Base-by-base conservation (phyloP, 1,284 basidiomycete genomes). In the Boletus calvinii region DNA sequence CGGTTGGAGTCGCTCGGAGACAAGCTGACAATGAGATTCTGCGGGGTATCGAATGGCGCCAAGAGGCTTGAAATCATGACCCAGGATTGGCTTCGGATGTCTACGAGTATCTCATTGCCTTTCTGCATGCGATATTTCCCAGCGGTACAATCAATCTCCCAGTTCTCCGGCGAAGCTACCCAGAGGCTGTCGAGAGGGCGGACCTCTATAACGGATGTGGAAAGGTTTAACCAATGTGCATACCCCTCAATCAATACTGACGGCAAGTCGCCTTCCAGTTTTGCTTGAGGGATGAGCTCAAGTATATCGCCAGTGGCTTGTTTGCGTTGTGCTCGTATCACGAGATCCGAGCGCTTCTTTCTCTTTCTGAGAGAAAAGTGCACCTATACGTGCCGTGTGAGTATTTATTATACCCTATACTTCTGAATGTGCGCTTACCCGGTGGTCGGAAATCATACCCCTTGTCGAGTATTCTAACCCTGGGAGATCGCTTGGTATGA, bases 201-300 rank as follows among this genome's bases (percentile, higher is more conserved):
- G 6, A 51, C 34, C 37, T 51, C 50, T 8, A 51, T 26, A 5
- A 31, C 4, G 18, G 47, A 51, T 1, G 47, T 41, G 7, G 47
- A 22, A 10, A 72, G 47, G 11, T 70, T 56, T 24, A 76, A 54
- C 74, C 75, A 77, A 56, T 76, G 75, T 2, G 61, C 62, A 46
- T 70, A 66, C 12, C 70, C 62, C 3, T 63, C 34, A 1, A 72
- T 56, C 20, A 78, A 62, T 5, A 55, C 49, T 1, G 7, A n/a
- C 0, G 77, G 77, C 1, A 79, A 56, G 53, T 78, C 77, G 0
- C 57, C 51, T 1, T 13, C 26, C 15, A 79, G 56, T 17, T 57
- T 53, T 6, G 52, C 42, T 24, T 59, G 68, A 6, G 74, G 76
- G 34, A 80, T 62, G 4, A 79, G 56, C 45, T 78, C 68, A 13